These are phyloP conservation scores for Sporothrix variecibatus DNA, from an alignment of 2,329 filamentous ascomycete species.

Conservation along the genomic window DNA sequence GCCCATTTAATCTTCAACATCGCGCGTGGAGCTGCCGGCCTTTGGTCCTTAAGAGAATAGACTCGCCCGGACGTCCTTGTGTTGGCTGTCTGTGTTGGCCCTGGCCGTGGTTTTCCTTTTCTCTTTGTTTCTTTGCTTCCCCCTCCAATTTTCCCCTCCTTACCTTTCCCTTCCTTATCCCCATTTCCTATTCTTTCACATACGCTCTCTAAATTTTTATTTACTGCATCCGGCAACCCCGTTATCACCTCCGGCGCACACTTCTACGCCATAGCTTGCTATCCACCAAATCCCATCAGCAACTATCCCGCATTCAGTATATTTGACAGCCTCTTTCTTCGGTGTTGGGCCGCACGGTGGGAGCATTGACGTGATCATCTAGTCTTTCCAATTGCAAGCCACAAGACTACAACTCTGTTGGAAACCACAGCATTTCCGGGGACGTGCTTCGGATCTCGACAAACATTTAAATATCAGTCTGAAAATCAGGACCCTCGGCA, in stretches of 20 bases:
- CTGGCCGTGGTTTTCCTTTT: background rate
- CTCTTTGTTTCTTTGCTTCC: background rate
- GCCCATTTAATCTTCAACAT: background rate
- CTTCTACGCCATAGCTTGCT: background rate
- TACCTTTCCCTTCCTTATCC: background rate
- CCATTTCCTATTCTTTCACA: background rate
- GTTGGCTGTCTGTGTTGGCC: background rate
- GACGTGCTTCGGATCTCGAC: background rate
- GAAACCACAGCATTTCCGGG: background rate
- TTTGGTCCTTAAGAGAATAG: background rate
- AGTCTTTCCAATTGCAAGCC: background rate
- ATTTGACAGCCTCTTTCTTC: background rate
- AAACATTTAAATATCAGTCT: background rate
- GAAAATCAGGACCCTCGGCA: background rate
- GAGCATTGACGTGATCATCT: background rate
- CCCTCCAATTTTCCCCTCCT: background rate
- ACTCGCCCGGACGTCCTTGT: background rate
- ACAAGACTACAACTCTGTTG: background rate
- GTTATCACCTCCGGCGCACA: background rate
- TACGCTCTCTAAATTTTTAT: background rate
- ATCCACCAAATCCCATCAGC: background rate
- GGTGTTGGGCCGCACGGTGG: background rate
- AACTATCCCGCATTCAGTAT: background rate
- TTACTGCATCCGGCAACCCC: background rate
- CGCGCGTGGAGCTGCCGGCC: too few species aligned